Conservation (phyloP, 2,329 filamentous ascomycete genomes). For the Graphilbum fragrans region DNA sequence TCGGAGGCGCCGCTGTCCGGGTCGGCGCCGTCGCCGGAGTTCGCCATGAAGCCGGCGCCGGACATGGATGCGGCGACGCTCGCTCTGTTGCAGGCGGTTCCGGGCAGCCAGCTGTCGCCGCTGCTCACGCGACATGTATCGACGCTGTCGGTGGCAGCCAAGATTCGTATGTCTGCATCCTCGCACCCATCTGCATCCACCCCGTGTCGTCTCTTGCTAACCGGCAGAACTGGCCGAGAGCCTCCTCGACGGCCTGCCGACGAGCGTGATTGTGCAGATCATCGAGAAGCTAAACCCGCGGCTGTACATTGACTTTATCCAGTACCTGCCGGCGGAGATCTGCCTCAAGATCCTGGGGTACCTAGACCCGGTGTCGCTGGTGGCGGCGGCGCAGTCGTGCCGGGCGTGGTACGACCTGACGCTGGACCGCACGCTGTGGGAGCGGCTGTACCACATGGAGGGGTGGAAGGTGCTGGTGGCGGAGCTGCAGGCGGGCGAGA, state of each 20-base stretch:
- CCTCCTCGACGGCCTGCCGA: conserved; percentile 66
- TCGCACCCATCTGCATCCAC: not conserved
- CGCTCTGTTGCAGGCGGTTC: conserved; percentile 19
- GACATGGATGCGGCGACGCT: conserved; percentile 10
- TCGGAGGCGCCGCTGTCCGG: conserved; percentile 57
- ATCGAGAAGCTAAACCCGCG: conserved; percentile 70
- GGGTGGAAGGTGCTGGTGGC: conserved; percentile 66
- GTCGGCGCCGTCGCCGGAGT: conserved; percentile 17
- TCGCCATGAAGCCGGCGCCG: conserved; percentile 14
- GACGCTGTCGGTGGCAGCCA: conserved; percentile 24
- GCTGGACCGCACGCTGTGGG: conserved; percentile 78
- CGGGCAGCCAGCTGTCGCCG: conserved; percentile 31
- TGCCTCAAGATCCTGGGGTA: conserved; percentile 82
- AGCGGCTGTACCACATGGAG: conserved; percentile 67
- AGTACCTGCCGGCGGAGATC: conserved; percentile 77
- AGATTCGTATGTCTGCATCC: conserved; percentile 3
- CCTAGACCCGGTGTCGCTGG: conserved; percentile 67
- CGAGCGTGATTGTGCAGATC: conserved; percentile 66
- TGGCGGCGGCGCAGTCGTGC: conserved; percentile 69
- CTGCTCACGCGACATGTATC: conserved; percentile 39
- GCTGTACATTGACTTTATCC: conserved; percentile 85
- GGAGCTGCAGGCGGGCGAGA: conserved; percentile 58
- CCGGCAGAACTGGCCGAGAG: conserved; percentile 66
- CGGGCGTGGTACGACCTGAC: conserved; percentile 72
- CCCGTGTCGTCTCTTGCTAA: not conserved